These are phyloP conservation scores for Kwoniella sp. DNA, from an alignment of 768 basidiomycete species.

Conservation along the genomic window DNA sequence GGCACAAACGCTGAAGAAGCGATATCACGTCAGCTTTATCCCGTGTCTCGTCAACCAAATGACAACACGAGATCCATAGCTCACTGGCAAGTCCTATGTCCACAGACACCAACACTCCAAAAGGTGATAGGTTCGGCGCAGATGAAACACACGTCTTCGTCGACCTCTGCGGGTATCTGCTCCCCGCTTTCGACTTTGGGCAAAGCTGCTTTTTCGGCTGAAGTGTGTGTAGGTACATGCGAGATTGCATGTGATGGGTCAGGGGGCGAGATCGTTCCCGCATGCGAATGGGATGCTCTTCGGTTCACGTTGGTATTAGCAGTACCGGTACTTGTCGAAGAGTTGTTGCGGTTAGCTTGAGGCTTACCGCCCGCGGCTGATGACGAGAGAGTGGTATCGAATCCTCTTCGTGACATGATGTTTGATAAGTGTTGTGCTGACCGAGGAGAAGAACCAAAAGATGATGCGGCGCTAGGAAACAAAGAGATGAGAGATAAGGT, in stretches of 20 bases:
- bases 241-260: conserved; percentile 24
- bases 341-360: background rate
- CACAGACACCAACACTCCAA: conserved; percentile 83
- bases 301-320: conserved; percentile 6
- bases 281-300: conserved; percentile 6
- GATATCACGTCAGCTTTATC: conserved; percentile 9
- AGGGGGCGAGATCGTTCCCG: conserved; percentile 21
- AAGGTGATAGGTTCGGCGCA: conserved; percentile 93
- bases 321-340: background rate
- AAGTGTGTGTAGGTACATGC: conserved; percentile 30
- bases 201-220: conserved; percentile 18
- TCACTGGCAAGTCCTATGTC: conserved; percentile 87
- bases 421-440: background rate
- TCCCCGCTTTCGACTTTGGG: conserved; percentile 6
- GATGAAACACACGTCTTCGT: conserved; percentile 70
- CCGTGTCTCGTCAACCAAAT: background rate
- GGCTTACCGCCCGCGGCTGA: background rate
- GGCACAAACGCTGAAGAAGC: conserved; percentile 67
- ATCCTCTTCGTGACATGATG: conserved; percentile 22
- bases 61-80: conserved; percentile 12
- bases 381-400: conserved; percentile 16
- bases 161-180: conserved; percentile 29
- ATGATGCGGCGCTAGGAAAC: too few relatives aligned
- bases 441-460: background rate
- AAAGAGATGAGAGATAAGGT: too few relatives aligned